These are phyloP conservation scores for Pleurotus cornucopiae DNA, from an alignment of 768 basidiomycete species.

Conservation along the genomic window DNA sequence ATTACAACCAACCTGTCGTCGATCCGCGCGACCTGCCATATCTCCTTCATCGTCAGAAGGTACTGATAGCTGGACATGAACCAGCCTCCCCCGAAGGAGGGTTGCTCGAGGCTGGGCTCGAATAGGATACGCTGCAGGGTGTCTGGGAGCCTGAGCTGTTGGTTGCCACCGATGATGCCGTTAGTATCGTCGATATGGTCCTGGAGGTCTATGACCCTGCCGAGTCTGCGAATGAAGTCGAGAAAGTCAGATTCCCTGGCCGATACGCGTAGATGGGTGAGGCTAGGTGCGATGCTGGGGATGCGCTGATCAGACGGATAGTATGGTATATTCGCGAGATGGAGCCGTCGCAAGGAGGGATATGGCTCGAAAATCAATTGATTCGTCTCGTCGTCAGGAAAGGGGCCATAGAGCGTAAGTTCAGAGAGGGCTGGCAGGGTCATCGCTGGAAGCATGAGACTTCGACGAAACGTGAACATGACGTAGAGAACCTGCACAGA, in stretches of 20 bases:
- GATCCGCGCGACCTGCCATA: not conserved
- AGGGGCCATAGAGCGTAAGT: slow-evolving; percentile 23
- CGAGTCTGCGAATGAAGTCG: not conserved
- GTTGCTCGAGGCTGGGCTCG: not conserved
- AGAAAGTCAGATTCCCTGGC: not conserved
- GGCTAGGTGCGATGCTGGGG: slow-evolving; percentile 15
- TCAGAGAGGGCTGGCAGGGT: slow-evolving; percentile 22
- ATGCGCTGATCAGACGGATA: slow-evolving; percentile 20
- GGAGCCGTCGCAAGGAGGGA: slow-evolving; percentile 19
- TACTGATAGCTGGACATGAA: not conserved
- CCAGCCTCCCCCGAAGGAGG: not conserved
- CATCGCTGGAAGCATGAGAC: slow-evolving; percentile 13
- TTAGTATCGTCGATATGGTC: not conserved
- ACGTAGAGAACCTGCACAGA: slow-evolving; percentile 21
- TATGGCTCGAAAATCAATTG: slow-evolving; percentile 11
- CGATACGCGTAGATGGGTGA: slow-evolving; percentile 16
- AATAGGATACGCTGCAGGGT: not conserved
- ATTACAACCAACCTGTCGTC: slow-evolving; percentile 4
- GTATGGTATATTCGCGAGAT: slow-evolving; percentile 18
- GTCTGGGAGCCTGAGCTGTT: not conserved
- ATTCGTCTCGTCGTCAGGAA: slow-evolving; percentile 15
- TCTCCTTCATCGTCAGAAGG: not conserved
- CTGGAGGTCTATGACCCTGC: not conserved
- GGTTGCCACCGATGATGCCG: not conserved
- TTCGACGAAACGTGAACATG: slow-evolving; percentile 18